Evolutionary conservation across 352 stramenopile species (phyloP), one percentile per base, ranked within the genome.

Genomic region (Pythium aristosporum): DNA sequence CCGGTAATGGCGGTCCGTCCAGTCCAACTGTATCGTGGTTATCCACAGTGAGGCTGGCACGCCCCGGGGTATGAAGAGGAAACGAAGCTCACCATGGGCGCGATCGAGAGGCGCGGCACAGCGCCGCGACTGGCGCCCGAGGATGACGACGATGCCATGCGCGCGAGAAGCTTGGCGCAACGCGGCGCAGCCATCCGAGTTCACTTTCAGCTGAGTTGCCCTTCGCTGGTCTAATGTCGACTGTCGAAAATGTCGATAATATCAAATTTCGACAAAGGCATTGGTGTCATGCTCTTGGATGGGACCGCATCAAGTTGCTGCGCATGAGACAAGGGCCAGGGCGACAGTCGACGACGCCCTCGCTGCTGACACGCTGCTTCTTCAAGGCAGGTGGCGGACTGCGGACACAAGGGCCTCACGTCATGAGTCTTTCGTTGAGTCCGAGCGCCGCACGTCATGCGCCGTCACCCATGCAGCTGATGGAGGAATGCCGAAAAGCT

Each of bases 1-100:
- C 49, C 85, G 80, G 69, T 94, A 96, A 77, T 99, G 95, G 42
- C 92, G 88, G 80, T 99, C 96, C 1, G 97, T 99, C 76, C 97
- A 98, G 72, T 99, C 96, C 96, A 99, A 99, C 97, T 96, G 30
- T 51, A 2, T 20, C 25, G 23, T 20, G 9, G 34, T 28, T 30
- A 41, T 52, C 46, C 25, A 10, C n/a, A 5, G 46, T 52, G 11
- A 52, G 46, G n/a, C 20, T 28, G 2, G n/a, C 44, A 12, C 18
- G 3, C 46, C 46, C 7, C 34, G 9, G 9, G 18, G 46, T 15
- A 51, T 10, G 8, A 30, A 32, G 15, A 34, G n/a, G n/a, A 28
- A 9, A 20, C 16, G 2, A 8, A n/a, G 37, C 55, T 42, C 53
- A 90, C 82, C 82, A 92, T 92, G 6, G 82, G 83, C 18, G 80